A percentile compares a stretch with the other conserved stretches of the same genome.
Conservation (phyloP, 164 flowering plant genomes). For the Aristolochia contorta region DNA sequence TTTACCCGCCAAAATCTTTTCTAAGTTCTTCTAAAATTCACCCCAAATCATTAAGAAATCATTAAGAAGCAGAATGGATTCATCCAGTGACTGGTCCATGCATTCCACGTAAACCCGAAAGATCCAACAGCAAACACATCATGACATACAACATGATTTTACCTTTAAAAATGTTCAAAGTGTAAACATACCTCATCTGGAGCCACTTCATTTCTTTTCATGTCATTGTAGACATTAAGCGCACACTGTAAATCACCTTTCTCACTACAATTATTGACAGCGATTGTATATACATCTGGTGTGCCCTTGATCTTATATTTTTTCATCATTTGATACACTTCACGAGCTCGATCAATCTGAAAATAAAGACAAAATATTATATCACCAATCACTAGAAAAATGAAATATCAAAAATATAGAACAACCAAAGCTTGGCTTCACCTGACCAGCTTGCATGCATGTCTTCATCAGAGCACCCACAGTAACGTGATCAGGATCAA, state of each 20-base stretch:
- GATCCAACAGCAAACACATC: too few species aligned
- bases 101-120: too few species aligned
- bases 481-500: conserved; percentile 89
- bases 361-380: conserved; percentile 1
- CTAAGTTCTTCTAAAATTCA: too few species aligned
- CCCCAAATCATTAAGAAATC: too few species aligned
- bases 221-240: conserved; percentile 52
- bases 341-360: conserved; percentile 74
- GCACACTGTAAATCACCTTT: conserved; percentile 87
- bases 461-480: conserved; percentile 88
- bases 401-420: too few species aligned
- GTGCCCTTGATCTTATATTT: conserved; percentile 73
- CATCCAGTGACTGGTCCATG: too few species aligned
- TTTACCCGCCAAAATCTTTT: too few species aligned
- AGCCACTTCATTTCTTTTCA: conserved; percentile 57
- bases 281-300: conserved; percentile 95
- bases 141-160: too few species aligned
- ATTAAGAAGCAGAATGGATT: too few species aligned
- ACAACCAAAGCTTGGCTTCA: conserved; percentile 4
- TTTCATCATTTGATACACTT: conserved; percentile 80
- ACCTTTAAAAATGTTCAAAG: not conserved
- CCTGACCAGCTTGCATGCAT: conserved; percentile 81
- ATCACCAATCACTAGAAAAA: too few species aligned
- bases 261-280: conserved; percentile 76
- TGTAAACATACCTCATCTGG: conserved; percentile 75